Base-by-base conservation (phyloP, 2,329 filamentous ascomycete genomes). In the Calycina herbarum region DNA sequence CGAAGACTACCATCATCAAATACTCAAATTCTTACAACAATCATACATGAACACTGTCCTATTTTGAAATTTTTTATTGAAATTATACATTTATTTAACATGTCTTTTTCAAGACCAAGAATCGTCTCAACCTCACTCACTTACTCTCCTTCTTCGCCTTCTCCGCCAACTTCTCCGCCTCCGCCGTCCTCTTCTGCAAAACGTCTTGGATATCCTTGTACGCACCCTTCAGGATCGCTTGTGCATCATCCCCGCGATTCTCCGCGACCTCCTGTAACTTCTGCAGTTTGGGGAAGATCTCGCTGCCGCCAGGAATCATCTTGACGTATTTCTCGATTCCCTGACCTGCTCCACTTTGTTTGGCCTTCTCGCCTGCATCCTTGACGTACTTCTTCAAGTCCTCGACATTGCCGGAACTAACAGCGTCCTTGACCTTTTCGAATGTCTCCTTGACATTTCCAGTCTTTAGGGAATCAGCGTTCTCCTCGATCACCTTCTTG, bases 401-500 rank as follows among this genome's bases (percentile, higher is more conserved):
- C 5, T 83, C 81, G 0, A 83, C 78, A 70, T 89, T 83, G 6
- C 88, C 89, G 1, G 85, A 87, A 57, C 87, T 82, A 10, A 84
- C 82, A 0, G 88, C 86, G 1, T 82, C 80, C 77, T 86, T 86
- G 62, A 88, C 81, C 75, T 86, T 85, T 61, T 86, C 79, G 73
- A 89, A 89, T 0, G 92, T 76, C 71, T 91, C 86, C 60, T 80
- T 79, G 15, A 86, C 78, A 71, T 92, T 89, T 17, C 89, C 89
- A 68, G 86, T 79, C 79, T 90, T 92, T 59, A 94, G 78, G 0
- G 82, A 77, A 64, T 90, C 87, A 58, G 83, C 82, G 76, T 94
- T 93, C 73, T 90, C 81, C 79, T 92, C 89, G 1, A 93, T 75
- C 0, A 92, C 76, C 77, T 92, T 82, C 81, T 92, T 93, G 66